phyloP scores from a whole-genome alignment of 2,329 filamentous ascomycete species.

The Venturia carpophila region DNA sequence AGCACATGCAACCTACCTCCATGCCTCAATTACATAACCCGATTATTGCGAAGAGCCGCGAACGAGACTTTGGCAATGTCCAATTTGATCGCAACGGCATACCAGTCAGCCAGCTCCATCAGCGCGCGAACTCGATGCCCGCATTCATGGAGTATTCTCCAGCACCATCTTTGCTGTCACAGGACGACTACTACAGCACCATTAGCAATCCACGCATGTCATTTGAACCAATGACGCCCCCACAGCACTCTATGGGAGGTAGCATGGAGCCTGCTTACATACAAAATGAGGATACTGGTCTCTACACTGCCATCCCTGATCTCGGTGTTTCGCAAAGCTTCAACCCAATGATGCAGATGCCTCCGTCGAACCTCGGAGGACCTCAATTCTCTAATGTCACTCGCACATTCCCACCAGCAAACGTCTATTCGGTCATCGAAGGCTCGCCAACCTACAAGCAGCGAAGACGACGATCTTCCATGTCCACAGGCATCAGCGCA shows the following conservation, averaged over 20 bases:
- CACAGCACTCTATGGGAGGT: constrained; percentile 77
- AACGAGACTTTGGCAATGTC: constrained; percentile 61
- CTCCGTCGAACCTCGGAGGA: constrained; percentile 70
- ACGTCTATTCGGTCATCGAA: constrained; percentile 92
- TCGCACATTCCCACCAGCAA: constrained; percentile 61
- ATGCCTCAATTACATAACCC: constrained; percentile 67
- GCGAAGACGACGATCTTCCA: constrained; percentile 83
- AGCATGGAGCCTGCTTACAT: constrained; percentile 91
- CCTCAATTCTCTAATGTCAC: constrained; percentile 68
- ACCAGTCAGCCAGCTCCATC: constrained; percentile 72
- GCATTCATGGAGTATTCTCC: constrained; percentile 97
- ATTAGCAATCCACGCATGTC: constrained; percentile 91
- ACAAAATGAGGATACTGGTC: constrained; percentile 91
- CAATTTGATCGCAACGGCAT: constrained; percentile 92
- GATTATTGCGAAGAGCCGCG: constrained; percentile 69
- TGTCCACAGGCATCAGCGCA: constrained; percentile 70
- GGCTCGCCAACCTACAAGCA: constrained; percentile 99
- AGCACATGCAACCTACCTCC: constrained; percentile 43
- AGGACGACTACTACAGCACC: constrained; percentile 96
- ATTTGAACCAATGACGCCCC: constrained; percentile 93
- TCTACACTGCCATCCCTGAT: constrained; percentile 92
- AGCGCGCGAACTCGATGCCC: constrained; percentile 97
- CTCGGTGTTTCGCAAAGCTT: constrained; percentile 68
- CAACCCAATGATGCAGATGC: constrained; percentile 85
- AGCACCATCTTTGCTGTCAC: constrained; percentile 95